Evolutionary conservation across 192 early-diverging fungal species (phyloP), one percentile per base, ranked within the genome.

Genomic region (Coemansia sp.): DNA sequence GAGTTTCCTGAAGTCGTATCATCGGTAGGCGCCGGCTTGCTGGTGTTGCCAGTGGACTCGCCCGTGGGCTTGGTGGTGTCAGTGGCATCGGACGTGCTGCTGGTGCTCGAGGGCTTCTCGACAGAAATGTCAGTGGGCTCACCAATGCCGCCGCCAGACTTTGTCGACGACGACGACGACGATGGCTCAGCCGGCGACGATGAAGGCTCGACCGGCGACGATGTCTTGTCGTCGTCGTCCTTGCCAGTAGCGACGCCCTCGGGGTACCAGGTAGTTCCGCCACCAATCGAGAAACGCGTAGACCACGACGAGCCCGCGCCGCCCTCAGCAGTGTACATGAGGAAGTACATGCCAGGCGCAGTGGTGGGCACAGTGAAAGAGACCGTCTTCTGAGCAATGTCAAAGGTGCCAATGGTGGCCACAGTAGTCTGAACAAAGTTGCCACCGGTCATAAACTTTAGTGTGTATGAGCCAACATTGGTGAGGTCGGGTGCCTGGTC

Each of bases 391-490:
- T 71, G 44, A 4, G 69, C 47, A 59, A 74, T 64, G 63, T 70
- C 65, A 65, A 75, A 75, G 48, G 66, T 65, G 56, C 78, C 78
- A 26, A 81, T 74, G 46, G 62, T 72, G 34, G 54, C 59, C 17
- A 81, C 78, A 28, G 72, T 71, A 31, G 78, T 74, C 72, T 81
- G 78, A 38, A 81, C 73, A 15, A 69, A 34, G 57, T 81, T 75
- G 59, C 72, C 72, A 50, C 78, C 78, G 37, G 78, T 81, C 78
- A 75, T 81, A 40, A 75, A 72, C 70, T 71, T 69, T 20, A 81
- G 73, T 26, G 72, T 72, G 62, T 75, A 81, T 46, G 36, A 37
- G 25, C n/a, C 21, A n/a, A 72, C 78, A 10, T 42, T 55, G 15
- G 59, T 42, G 17, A 74, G 72, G 34, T 53, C 47, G n/a, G 78